Conservation (phyloP, 2,329 filamentous ascomycete genomes). For the Monosporascus cannonballus region DNA sequence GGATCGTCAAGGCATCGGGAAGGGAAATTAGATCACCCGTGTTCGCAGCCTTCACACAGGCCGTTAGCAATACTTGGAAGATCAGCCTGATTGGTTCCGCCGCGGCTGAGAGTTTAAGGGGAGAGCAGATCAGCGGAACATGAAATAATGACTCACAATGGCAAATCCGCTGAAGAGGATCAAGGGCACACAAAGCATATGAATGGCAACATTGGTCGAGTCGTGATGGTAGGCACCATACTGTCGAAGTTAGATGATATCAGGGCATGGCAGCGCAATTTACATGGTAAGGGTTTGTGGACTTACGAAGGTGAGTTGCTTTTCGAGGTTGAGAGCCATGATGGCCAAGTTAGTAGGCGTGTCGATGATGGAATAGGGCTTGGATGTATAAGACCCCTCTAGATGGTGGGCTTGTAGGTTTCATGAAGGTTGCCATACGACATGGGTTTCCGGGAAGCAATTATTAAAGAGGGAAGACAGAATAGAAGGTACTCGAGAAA, state of each 20-base stretch:
- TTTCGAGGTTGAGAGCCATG: slow-evolving; percentile 73
- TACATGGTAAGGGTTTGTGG: slow-evolving; percentile 4
- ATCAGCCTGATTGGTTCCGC: too few relatives aligned
- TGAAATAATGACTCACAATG: slow-evolving; percentile 48
- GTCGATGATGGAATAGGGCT: neutral
- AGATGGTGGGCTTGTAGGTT: too few relatives aligned
- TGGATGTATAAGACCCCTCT: neutral
- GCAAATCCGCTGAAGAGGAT: slow-evolving; percentile 67
- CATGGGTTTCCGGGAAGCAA: too few relatives aligned
- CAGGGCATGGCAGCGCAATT: neutral
- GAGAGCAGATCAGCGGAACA: neutral
- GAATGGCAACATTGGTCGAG: slow-evolving; percentile 69
- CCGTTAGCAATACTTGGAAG: slow-evolving; percentile 13
- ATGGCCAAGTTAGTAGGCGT: slow-evolving; percentile 1
- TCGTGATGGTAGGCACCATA: slow-evolving; percentile 83
- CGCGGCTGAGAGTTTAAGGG: too few relatives aligned
- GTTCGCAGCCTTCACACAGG: slow-evolving; percentile 47
- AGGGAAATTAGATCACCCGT: slow-evolving; percentile 57
- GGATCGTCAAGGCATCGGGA: slow-evolving; percentile 61
- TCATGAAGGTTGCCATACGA: too few relatives aligned
- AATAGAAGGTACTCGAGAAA: too few relatives aligned
- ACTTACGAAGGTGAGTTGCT: slow-evolving; percentile 75
- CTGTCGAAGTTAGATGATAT: slow-evolving; percentile 34
- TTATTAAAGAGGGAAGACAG: too few relatives aligned
- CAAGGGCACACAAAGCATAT: slow-evolving; percentile 72